These are phyloP conservation scores for Spirogloea muscicola DNA, from an alignment of 139 green algal species.

Conservation along the genomic window DNA sequence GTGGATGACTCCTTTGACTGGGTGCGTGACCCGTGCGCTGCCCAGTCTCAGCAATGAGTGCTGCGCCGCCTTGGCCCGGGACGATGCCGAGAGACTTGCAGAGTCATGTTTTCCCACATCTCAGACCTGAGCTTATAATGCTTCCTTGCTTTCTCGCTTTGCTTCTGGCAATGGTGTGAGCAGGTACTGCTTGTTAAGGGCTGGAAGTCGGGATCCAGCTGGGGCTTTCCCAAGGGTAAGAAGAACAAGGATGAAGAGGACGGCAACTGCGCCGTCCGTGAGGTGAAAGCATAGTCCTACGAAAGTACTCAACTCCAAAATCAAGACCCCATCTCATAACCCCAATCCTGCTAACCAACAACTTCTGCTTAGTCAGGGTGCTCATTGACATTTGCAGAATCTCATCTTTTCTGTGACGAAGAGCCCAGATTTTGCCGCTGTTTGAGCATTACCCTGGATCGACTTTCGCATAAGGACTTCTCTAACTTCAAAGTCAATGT, in stretches of 20 bases:
- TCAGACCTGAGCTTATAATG: too few relatives aligned
- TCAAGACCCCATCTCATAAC: too few relatives aligned
- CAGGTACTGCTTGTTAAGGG: conserved; percentile 78
- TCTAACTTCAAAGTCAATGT: conserved; percentile 3
- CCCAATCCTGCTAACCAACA: too few relatives aligned
- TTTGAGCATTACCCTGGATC: neutral
- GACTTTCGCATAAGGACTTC: neutral
- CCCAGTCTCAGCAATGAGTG: too few relatives aligned
- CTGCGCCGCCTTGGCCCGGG: too few relatives aligned
- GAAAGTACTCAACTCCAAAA: too few relatives aligned
- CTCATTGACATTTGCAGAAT: neutral
- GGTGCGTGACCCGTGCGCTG: too few relatives aligned
- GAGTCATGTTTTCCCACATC: too few relatives aligned
- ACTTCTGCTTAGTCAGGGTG: too few relatives aligned
- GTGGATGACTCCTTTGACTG: conserved; percentile 60
- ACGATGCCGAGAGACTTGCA: neutral
- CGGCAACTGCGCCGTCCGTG: conserved; percentile 72
- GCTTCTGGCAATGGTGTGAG: neutral
- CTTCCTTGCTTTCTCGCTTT: conserved; percentile 3
- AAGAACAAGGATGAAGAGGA: conserved; percentile 79
- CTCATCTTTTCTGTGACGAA: neutral
- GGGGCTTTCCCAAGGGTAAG: conserved; percentile 93
- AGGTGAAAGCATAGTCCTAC: too few relatives aligned
- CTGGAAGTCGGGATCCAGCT: conserved; percentile 65
- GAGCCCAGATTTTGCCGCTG: neutral